A percentile compares a stretch with the other conserved stretches of the same genome.
phyloP scores from a whole-genome alignment of 805 yeast species.

The Huiozyma naganishii region DNA sequence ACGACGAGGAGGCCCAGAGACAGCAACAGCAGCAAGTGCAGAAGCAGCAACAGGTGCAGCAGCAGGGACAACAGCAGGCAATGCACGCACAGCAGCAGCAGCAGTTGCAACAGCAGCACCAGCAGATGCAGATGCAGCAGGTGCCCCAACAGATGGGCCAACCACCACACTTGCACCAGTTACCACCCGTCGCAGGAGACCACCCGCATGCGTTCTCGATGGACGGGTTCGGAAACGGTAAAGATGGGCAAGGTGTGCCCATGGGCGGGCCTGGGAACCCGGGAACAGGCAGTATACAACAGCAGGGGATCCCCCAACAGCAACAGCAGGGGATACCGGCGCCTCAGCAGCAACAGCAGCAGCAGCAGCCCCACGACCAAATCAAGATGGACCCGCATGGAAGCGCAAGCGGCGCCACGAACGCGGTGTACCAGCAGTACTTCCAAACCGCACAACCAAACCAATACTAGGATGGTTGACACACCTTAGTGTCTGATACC shows the following conservation, averaged over 20 bases:
- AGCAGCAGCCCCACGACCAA: background rate
- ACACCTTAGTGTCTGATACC: background rate
- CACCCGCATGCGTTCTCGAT: background rate
- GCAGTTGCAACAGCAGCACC: constrained; percentile 1
- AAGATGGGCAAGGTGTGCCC: background rate
- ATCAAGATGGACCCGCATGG: constrained; percentile 3
- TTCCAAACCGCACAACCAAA: constrained; percentile 44
- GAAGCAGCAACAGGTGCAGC: background rate
- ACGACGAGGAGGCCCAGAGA: constrained; percentile 30
- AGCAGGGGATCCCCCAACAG: constrained; percentile 17
- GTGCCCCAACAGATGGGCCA: constrained; percentile 1
- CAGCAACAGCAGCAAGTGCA: constrained; percentile 5
- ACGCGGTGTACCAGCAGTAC: constrained; percentile 53
- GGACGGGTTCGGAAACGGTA: constrained; percentile 6
- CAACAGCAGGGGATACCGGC: background rate
- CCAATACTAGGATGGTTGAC: constrained; percentile 29
- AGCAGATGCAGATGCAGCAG: constrained; percentile 2
- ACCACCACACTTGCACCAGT: constrained; percentile 2
- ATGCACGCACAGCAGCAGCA: background rate
- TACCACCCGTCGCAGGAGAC: background rate
- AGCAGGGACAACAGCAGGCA: background rate
- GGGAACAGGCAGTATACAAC: constrained; percentile 7
- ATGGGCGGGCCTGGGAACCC: background rate
- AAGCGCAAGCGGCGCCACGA: constrained; percentile 34
- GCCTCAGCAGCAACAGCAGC: background rate